Evolutionary conservation across 345 rosid species (phyloP).

Genomic region (Hibiscus trionum): DNA sequence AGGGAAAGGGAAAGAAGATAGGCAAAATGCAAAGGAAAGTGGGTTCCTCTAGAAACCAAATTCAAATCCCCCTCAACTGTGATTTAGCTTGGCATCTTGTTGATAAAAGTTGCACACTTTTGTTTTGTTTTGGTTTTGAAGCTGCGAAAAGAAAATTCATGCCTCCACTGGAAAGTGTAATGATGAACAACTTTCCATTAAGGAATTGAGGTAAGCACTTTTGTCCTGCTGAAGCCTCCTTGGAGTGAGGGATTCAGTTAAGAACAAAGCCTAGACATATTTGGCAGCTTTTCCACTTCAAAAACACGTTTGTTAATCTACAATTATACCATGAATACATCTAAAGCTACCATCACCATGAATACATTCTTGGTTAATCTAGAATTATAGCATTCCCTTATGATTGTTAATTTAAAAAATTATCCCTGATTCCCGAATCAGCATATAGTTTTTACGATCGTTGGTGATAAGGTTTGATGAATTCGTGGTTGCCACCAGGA

Average conservation of each 20-base stretch:
- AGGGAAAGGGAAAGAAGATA: slow-evolving; percentile 16
- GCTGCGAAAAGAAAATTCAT: not conserved
- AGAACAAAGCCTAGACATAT: slow-evolving; percentile 20
- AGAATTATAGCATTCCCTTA: not conserved
- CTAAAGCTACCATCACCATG: not conserved
- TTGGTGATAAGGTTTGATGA: not conserved
- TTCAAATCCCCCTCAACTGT: slow-evolving; percentile 23
- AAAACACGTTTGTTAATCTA: slow-evolving; percentile 8
- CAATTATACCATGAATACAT: too few relatives aligned
- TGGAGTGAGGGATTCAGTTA: slow-evolving; percentile 29
- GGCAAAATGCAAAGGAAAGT: slow-evolving; percentile 21
- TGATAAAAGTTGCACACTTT: slow-evolving; percentile 33
- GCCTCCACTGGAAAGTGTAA: slow-evolving; percentile 31
- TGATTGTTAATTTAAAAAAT: not conserved
- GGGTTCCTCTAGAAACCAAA: slow-evolving; percentile 18
- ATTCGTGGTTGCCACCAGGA: not conserved
- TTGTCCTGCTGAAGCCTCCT: slow-evolving; percentile 53
- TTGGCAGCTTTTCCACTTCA: slow-evolving; percentile 30
- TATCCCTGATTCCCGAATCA: not conserved
- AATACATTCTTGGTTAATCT: not conserved
- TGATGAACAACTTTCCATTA: slow-evolving; percentile 40
- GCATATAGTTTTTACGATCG: not conserved
- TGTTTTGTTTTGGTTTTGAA: slow-evolving; percentile 12
- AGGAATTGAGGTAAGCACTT: slow-evolving; percentile 38
- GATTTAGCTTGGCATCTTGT: slow-evolving; percentile 29